Evolutionary conservation across 179 eudicot genomes (phyloP).

Genomic region (Dionaea muscipula): DNA sequence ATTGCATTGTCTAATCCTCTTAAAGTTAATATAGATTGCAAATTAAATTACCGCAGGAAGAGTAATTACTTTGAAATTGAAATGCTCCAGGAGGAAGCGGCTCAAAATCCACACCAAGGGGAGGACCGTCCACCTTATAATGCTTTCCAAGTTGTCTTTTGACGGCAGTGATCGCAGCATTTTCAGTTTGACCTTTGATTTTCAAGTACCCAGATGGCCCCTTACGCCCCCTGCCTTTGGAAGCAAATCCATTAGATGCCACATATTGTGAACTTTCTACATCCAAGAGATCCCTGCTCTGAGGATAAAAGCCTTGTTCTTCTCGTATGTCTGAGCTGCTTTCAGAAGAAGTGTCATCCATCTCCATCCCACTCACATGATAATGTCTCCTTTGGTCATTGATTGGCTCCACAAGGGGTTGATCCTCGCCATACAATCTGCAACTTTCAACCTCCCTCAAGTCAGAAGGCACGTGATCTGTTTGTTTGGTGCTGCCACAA

Average conservation of each 20-base stretch:
- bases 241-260: conserved; percentile 23
- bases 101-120: conserved; percentile 80
- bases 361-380: conserved; percentile 29
- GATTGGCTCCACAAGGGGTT: conserved; percentile 31
- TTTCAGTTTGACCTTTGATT: conserved; percentile 56
- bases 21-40: not conserved
- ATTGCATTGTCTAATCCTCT: not conserved
- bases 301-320: conserved; percentile 17
- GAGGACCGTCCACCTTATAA: conserved; percentile 73
- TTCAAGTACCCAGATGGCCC: conserved; percentile 89
- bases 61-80: conserved; percentile 36
- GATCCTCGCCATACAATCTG: conserved; percentile 36
- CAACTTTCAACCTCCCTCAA: conserved; percentile 75
- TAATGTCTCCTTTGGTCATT: conserved; percentile 35
- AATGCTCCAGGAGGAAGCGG: conserved; percentile 92
- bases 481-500: conserved; percentile 90
- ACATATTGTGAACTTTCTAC: conserved; percentile 30
- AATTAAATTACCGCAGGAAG: conserved; percentile 23
- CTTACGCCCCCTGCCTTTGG: conserved; percentile 26
- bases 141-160: conserved; percentile 76
- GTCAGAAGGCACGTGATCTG: conserved; percentile 45
- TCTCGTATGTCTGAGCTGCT: conserved; percentile 48
- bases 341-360: conserved; percentile 71
- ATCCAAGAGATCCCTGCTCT: conserved; percentile 24
- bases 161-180: conserved; percentile 76